A percentile compares a stretch with the other conserved stretches of the same genome.
These are phyloP conservation scores for Xylaria scruposa DNA, from an alignment of 495 filamentous ascomycete genomes.

Conservation along the genomic window DNA sequence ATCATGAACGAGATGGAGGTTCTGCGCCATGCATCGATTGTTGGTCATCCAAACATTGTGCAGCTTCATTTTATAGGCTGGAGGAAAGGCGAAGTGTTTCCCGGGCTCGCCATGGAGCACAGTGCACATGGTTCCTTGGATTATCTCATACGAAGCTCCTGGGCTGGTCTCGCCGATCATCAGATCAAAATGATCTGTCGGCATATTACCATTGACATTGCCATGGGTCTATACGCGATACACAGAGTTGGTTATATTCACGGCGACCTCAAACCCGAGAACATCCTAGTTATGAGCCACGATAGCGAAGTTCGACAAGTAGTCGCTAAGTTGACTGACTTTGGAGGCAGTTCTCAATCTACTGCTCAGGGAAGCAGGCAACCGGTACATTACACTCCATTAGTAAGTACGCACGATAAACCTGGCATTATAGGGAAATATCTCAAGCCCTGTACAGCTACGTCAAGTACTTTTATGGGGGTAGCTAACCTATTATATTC, in stretches of 20 bases:
- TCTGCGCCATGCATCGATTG: neutral
- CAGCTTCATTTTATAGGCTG: neutral
- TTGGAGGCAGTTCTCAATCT: neutral
- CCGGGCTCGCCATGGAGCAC: neutral
- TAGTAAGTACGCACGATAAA: neutral
- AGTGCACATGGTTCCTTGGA: slow-evolving; percentile 7
- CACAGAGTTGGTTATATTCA: slow-evolving; percentile 3
- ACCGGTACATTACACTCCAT: slow-evolving; percentile 6
- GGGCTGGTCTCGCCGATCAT: neutral
- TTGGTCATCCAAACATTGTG: slow-evolving; percentile 3
- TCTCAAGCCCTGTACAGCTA: neutral
- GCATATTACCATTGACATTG: slow-evolving; percentile 10
- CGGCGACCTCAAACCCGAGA: slow-evolving; percentile 12
- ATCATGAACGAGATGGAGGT: slow-evolving; percentile 9
- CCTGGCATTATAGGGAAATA: neutral
- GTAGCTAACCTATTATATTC: neutral
- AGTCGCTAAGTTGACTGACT: slow-evolving; percentile 7
- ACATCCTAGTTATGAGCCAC: slow-evolving; percentile 17
- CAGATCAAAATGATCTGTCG: neutral
- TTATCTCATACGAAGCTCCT: neutral
- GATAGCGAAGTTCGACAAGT: neutral
- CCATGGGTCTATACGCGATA: slow-evolving; percentile 2
- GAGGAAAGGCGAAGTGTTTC: neutral
- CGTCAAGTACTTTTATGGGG: neutral
- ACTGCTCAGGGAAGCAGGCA: neutral